A percentile compares a stretch with the other conserved stretches of the same genome.
phyloP scores from a whole-genome alignment of 2,329 filamentous ascomycete genomes.

The Xylariaceae sp. region DNA sequence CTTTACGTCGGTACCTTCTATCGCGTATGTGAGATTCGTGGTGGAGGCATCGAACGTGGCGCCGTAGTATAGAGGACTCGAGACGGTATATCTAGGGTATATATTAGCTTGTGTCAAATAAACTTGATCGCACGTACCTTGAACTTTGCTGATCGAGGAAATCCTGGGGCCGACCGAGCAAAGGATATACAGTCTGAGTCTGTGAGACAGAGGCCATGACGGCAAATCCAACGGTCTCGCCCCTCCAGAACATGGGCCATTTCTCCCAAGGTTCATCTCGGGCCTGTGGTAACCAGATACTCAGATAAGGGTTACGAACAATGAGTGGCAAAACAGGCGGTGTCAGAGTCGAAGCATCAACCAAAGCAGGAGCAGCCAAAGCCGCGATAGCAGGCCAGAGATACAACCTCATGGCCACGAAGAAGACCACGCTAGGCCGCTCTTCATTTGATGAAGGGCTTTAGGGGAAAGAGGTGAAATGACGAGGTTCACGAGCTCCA shows the following conservation, averaged over 20 bases:
- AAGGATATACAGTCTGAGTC: conserved; percentile 41
- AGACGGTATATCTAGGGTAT: conserved; percentile 33
- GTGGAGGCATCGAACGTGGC: conserved; percentile 45
- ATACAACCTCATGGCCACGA: conserved; percentile 27
- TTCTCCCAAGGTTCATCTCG: conserved; percentile 70
- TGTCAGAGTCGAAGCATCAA: conserved; percentile 46
- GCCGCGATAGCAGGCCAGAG: conserved; percentile 28
- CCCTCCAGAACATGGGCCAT: conserved; percentile 85
- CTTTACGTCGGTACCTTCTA: conserved; percentile 32
- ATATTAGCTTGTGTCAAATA: neutral
- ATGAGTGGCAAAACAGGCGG: conserved; percentile 53
- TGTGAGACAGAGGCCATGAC: conserved; percentile 43
- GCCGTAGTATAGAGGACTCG: conserved; percentile 40
- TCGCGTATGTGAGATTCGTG: conserved; percentile 45
- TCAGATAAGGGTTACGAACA: conserved; percentile 56
- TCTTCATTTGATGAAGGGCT: conserved; percentile 8
- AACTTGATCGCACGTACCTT: conserved; percentile 14
- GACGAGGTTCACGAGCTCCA: neutral
- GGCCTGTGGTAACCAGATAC: conserved; percentile 59
- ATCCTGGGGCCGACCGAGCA: conserved; percentile 48
- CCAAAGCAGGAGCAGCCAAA: conserved; percentile 31
- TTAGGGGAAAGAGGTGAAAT: neutral
- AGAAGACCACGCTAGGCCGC: conserved; percentile 1
- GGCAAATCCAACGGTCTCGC: conserved; percentile 45
- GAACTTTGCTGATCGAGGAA: conserved; percentile 32